phyloP scores from a whole-genome alignment of 2,329 filamentous ascomycete genomes.

The Beauveria bassiana region DNA sequence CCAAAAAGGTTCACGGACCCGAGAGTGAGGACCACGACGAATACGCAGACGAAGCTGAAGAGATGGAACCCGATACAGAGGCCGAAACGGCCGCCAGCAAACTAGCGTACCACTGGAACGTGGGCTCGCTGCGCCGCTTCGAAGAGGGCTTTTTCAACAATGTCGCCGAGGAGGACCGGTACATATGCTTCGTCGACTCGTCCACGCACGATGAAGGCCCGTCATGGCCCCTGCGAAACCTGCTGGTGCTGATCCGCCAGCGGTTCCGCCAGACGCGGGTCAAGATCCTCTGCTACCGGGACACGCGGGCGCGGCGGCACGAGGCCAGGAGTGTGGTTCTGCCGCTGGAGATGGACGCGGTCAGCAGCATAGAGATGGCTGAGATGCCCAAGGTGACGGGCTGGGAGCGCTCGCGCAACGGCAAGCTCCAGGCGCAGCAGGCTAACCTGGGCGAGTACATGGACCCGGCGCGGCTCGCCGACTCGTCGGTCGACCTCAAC shows the following conservation, averaged over 20 bases:
- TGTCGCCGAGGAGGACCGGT: slow-evolving; percentile 64
- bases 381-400: slow-evolving; percentile 85
- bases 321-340: slow-evolving; percentile 77
- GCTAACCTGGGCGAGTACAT: slow-evolving; percentile 88
- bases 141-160: slow-evolving; percentile 82
- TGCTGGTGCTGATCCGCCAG: slow-evolving; percentile 76
- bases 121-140: slow-evolving; percentile 68
- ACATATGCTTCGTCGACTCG: slow-evolving; percentile 82
- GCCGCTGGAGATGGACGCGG: slow-evolving; percentile 48
- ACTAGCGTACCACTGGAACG: slow-evolving; percentile 65
- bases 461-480: slow-evolving; percentile 79
- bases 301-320: slow-evolving; percentile 68
- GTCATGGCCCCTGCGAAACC: slow-evolving; percentile 87
- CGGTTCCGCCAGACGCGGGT: slow-evolving; percentile 69
- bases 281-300: slow-evolving; percentile 85
- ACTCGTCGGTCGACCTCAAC: slow-evolving; percentile 93
- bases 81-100: slow-evolving; percentile 37
- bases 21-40: slow-evolving; percentile 18
- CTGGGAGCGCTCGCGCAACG: slow-evolving; percentile 79
- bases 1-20: slow-evolving; percentile 56
- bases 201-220: slow-evolving; percentile 84
- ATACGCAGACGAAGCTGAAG: slow-evolving; percentile 17
- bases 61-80: slow-evolving; percentile 34
- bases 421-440: slow-evolving; percentile 69
- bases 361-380: slow-evolving; percentile 34